Evolutionary conservation across 2,329 filamentous ascomycete genomes (phyloP), one percentile per base, ranked within the genome.

Genomic region (Hypoxylon sp.): DNA sequence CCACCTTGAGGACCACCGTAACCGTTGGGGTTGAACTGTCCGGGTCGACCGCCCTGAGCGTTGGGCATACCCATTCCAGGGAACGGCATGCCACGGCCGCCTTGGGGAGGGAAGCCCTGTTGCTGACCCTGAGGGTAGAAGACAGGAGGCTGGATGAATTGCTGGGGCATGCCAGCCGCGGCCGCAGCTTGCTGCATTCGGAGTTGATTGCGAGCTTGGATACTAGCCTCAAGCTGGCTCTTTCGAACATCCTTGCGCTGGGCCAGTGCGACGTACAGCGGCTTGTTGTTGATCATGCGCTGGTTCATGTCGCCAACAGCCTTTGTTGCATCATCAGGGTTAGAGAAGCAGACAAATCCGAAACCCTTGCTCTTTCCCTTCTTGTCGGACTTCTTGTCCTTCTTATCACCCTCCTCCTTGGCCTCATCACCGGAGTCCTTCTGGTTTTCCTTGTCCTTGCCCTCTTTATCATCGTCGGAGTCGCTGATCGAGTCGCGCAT

Each of bases 181-280:
- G 94, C 93, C 70, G 94, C 93, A 71, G 93, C 93, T 82, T 99
- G 95, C 85, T 98, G 95, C 89, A 98, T 95, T 76, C 95, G 91
- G 77, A 97, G 89, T 81, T 97, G 94, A 86, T 98, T 98, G 81
- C 95, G 93, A 80, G 95, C 94, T 84, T 98, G 95, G 80, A 99
- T 99, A 82, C 93, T 97, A 75, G 94, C 94, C 86, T 99, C 95
- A 73, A 99, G 92, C 86, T 98, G 95, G 84, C 89, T 97, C 89
- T 97, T 97, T 82, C 95, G 94, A 75, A 99, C 94, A 82, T 99
- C 95, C 89, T 99, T 99, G 83, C 95, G 94, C 87, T 99, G 95
- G 69, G 95, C 95, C 70, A 99, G 88, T 73, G 95, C 95, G 75
- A 99, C 95, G 78, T 99, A 99, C 65, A 99, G 87, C 60, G 95